These are phyloP conservation scores for Russula sp. DNA, from an alignment of 768 basidiomycete species.

Conservation along the genomic window DNA sequence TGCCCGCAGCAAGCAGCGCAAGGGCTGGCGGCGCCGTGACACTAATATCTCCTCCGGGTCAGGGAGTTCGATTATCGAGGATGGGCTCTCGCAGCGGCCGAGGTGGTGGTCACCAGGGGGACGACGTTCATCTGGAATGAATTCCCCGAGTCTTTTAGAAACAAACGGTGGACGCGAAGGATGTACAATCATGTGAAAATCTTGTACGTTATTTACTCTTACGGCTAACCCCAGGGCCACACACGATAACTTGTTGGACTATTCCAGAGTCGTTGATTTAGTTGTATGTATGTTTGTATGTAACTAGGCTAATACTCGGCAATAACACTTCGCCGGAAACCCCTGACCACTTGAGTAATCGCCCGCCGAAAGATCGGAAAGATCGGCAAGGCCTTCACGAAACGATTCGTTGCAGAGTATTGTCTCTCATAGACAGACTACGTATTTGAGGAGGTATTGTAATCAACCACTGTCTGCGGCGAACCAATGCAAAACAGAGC, in stretches of 20 bases:
- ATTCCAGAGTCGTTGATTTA: constrained; percentile 35
- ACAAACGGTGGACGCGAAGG: constrained; percentile 49
- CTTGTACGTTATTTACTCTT: constrained; percentile 20
- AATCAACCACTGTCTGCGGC: too few relatives aligned
- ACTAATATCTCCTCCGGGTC: constrained; percentile 41
- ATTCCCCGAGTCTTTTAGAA: constrained; percentile 47
- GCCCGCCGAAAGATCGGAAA: too few relatives aligned
- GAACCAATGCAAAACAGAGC: too few relatives aligned
- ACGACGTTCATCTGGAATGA: constrained; percentile 48
- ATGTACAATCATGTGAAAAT: constrained; percentile 63
- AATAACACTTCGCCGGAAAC: too few relatives aligned
- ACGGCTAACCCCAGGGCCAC: background rate
- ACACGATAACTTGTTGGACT: constrained; percentile 22
- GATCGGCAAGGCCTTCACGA: too few relatives aligned
- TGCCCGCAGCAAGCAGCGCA: constrained; percentile 64
- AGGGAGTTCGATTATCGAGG: constrained; percentile 36
- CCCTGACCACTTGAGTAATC: too few relatives aligned
- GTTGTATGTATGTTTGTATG: constrained; percentile 24
- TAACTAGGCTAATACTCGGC: too few relatives aligned
- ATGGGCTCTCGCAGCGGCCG: constrained; percentile 31
- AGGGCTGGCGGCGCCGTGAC: constrained; percentile 43
- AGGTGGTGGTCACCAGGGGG: constrained; percentile 58
- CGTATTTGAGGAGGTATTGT: too few relatives aligned
- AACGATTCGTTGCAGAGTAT: too few relatives aligned
- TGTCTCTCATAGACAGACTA: too few relatives aligned